Conservation (phyloP, 2,329 filamentous ascomycete species). For the Neurospora sp. region DNA sequence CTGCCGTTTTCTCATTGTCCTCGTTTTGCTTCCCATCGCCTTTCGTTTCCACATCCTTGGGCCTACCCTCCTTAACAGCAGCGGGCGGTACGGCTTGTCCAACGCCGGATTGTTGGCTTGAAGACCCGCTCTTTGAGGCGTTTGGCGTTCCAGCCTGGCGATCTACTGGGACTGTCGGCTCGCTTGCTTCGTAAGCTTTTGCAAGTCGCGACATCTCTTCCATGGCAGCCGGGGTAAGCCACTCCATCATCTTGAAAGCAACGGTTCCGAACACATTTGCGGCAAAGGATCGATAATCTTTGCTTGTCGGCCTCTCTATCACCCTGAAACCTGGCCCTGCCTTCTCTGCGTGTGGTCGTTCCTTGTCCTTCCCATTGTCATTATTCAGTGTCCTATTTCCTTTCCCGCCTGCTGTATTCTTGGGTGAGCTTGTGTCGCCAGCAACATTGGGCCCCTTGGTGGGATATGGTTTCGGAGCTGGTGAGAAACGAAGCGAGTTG, state of each 20-base stretch:
- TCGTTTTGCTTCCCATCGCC: not conserved
- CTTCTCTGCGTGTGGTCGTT: constrained; percentile 4
- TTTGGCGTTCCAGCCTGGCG: not conserved
- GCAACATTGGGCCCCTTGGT: constrained; percentile 13
- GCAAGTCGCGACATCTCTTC: constrained; percentile 36
- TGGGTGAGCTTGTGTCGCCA: constrained; percentile 6
- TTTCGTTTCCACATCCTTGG: not conserved
- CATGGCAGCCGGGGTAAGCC: constrained; percentile 52
- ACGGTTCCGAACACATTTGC: constrained; percentile 55
- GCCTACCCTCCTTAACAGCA: not conserved
- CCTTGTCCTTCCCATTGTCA: constrained; percentile 4
- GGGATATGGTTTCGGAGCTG: constrained; percentile 20
- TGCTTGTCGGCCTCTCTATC: constrained; percentile 36
- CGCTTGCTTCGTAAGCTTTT: constrained; percentile 20
- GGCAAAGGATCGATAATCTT: constrained; percentile 50
- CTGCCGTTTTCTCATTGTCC: not conserved
- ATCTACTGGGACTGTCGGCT: constrained; percentile 5
- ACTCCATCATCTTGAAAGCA: constrained; percentile 61
- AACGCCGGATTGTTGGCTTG: not conserved
- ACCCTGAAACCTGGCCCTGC: constrained; percentile 26
- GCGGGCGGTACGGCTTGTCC: not conserved
- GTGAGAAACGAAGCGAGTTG: constrained; percentile 36
- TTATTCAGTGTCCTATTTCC: not conserved
- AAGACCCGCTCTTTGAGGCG: not conserved
- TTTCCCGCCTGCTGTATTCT: not conserved